Evolutionary conservation across 2,329 filamentous ascomycete genomes (phyloP).

Genomic region (Dactylonectria estremocensis): DNA sequence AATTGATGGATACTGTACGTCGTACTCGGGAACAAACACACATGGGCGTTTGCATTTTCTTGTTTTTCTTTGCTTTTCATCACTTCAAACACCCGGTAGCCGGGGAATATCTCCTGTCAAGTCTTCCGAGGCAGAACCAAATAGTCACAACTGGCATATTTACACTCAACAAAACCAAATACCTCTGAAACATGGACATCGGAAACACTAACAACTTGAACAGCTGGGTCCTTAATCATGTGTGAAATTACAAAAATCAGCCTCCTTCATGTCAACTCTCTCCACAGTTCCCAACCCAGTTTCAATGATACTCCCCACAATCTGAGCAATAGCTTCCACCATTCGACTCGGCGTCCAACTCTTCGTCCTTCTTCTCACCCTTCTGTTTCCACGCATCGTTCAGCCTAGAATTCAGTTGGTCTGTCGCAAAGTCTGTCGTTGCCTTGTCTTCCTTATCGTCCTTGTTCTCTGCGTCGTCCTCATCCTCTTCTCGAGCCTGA

Average conservation of each 20-base stretch:
- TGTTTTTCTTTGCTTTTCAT: constrained; percentile 11
- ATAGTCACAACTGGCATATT: constrained; percentile 15
- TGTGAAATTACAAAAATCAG: not conserved
- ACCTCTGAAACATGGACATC: not conserved
- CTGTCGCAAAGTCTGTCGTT: constrained; percentile 51
- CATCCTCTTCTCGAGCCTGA: constrained; percentile 46
- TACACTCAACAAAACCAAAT: not conserved
- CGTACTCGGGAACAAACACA: constrained; percentile 32
- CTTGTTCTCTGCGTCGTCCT: constrained; percentile 46
- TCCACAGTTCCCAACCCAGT: not conserved
- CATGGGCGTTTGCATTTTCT: constrained; percentile 39
- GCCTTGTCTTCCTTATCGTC: constrained; percentile 44
- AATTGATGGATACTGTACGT: constrained; percentile 36
- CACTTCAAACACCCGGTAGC: constrained; percentile 5
- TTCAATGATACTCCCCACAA: constrained; percentile 35
- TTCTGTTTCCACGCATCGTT: constrained; percentile 40
- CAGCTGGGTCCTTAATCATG: not conserved
- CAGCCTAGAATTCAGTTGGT: constrained; percentile 36
- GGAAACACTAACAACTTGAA: not conserved
- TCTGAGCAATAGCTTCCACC: constrained; percentile 13
- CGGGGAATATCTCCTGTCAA: constrained; percentile 41
- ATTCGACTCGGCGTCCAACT: constrained; percentile 19
- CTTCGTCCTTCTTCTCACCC: constrained; percentile 33
- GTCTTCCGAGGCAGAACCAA: constrained; percentile 25
- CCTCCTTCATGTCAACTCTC: not conserved